Evolutionary conservation across 805 yeast genomes (phyloP).

Genomic region (Ogataea glucozyma): DNA sequence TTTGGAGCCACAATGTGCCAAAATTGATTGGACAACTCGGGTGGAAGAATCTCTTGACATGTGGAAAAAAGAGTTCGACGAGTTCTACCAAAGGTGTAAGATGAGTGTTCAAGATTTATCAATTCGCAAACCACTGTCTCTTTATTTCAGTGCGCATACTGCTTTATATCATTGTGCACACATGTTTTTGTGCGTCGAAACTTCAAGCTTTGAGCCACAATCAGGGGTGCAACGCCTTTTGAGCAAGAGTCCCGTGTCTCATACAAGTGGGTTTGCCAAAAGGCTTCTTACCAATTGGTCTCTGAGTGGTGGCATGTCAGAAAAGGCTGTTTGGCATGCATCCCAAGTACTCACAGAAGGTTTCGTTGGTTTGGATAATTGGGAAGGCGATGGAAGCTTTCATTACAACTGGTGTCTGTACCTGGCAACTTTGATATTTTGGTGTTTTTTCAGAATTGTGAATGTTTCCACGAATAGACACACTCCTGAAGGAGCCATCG

Average conservation of each 20-base stretch:
- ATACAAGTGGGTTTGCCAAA: slow-evolving; percentile 12
- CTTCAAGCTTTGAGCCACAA: slow-evolving; percentile 5
- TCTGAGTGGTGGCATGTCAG: slow-evolving; percentile 6
- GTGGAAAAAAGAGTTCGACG: slow-evolving; percentile 19
- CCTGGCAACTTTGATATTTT: slow-evolving; percentile 16
- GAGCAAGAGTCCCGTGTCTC: slow-evolving; percentile 7
- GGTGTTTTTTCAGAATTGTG: slow-evolving; percentile 14
- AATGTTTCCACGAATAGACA: not conserved
- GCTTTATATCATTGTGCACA: slow-evolving; percentile 20
- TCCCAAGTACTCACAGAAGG: slow-evolving; percentile 18
- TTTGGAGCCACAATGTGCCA: slow-evolving; percentile 2
- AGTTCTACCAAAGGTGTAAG: slow-evolving; percentile 5
- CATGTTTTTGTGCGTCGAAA: slow-evolving; percentile 15
- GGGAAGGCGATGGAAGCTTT: slow-evolving; percentile 25
- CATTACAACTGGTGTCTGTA: slow-evolving; percentile 24
- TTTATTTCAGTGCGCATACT: slow-evolving; percentile 14
- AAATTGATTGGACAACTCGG: slow-evolving; percentile 13
- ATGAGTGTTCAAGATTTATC: not conserved
- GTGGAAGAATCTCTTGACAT: slow-evolving; percentile 13
- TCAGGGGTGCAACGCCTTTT: slow-evolving; percentile 12
- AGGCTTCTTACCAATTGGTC: slow-evolving; percentile 13
- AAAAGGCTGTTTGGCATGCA: slow-evolving; percentile 20
- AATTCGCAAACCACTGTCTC: not conserved
- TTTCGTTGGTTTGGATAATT: slow-evolving; percentile 15
- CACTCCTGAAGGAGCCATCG: not conserved